Percentiles rank a stretch among this genome's conserved stretches.
Conservation (phyloP, 495 filamentous ascomycete species). For the Cercophora sp. region DNA sequence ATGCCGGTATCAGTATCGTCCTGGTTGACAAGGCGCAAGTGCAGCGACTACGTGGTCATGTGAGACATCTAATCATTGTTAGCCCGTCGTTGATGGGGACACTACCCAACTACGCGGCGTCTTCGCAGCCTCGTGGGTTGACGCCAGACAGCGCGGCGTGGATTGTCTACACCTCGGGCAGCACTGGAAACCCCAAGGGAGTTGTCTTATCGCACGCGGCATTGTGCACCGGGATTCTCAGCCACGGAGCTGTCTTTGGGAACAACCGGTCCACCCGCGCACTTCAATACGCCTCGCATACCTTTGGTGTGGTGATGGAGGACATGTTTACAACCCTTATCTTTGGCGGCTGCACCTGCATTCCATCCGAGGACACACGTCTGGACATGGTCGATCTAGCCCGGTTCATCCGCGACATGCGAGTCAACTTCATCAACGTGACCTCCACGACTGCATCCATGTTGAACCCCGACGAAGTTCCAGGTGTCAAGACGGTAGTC, state of each 20-base stretch:
- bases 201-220: conserved; percentile 39
- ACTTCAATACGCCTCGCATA: conserved; percentile 48
- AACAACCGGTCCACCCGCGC: conserved; percentile 36
- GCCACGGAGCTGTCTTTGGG: conserved; percentile 34
- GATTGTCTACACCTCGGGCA: conserved; percentile 47
- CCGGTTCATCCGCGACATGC: conserved; percentile 32
- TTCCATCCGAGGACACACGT: conserved; percentile 50
- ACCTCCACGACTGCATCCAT: conserved; percentile 54
- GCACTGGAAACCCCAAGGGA: conserved; percentile 47
- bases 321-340: conserved; percentile 48
- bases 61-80: too few species aligned
- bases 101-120: conserved; percentile 22
- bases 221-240: conserved; percentile 37
- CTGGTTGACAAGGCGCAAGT: conserved; percentile 38
- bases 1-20: conserved; percentile 45
- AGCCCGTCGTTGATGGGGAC: conserved; percentile 24
- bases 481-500: conserved; percentile 35
- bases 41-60: conserved; percentile 25
- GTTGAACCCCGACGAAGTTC: conserved; percentile 37
- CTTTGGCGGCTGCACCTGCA: conserved; percentile 59
- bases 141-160: conserved; percentile 26
- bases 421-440: conserved; percentile 40
- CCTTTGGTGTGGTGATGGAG: conserved; percentile 48
- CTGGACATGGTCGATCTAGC: conserved; percentile 40
- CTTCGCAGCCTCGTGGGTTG: too few species aligned